phyloP scores from a whole-genome alignment of 257 asterid genomes.

The Voacanga thouarsii region DNA sequence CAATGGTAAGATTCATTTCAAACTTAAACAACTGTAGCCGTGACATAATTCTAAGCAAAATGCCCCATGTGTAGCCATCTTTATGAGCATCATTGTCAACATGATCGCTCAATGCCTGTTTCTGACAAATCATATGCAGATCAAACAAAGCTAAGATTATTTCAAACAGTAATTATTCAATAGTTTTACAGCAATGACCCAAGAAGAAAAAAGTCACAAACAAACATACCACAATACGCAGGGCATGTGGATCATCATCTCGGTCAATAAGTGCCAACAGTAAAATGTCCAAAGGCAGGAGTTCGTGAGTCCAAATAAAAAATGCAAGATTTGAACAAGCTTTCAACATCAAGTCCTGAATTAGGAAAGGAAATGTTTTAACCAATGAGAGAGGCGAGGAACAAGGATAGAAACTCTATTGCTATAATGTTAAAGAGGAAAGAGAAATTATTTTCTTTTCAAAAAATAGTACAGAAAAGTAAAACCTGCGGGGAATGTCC shows the following conservation, averaged over 20 bases:
- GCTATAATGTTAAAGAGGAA: neutral
- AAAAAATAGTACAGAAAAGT: constrained; percentile 21
- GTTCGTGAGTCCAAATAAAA: constrained; percentile 95
- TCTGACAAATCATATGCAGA: neutral
- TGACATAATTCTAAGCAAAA: neutral
- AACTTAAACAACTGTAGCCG: neutral
- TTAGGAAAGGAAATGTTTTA: constrained; percentile 19
- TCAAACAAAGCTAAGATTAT: neutral
- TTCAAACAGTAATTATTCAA: neutral
- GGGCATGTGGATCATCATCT: constrained; percentile 93
- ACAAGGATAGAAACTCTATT: constrained; percentile 4
- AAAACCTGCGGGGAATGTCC: constrained; percentile 91
- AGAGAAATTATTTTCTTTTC: neutral
- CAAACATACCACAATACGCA: constrained; percentile 80
- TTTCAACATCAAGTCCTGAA: constrained; percentile 87
- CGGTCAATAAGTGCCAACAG: constrained; percentile 89
- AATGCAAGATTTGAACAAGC: constrained; percentile 76
- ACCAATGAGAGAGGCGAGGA: neutral
- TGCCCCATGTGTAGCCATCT: neutral
- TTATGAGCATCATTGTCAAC: neutral
- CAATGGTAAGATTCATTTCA: neutral
- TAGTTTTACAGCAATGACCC: constrained; percentile 2
- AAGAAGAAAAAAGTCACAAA: constrained; percentile 9
- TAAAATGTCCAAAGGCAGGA: constrained; percentile 84
- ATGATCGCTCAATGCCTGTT: neutral